Conservation (phyloP, 192 early-diverging fungal species). For the Umbelopsis vinacea region DNA sequence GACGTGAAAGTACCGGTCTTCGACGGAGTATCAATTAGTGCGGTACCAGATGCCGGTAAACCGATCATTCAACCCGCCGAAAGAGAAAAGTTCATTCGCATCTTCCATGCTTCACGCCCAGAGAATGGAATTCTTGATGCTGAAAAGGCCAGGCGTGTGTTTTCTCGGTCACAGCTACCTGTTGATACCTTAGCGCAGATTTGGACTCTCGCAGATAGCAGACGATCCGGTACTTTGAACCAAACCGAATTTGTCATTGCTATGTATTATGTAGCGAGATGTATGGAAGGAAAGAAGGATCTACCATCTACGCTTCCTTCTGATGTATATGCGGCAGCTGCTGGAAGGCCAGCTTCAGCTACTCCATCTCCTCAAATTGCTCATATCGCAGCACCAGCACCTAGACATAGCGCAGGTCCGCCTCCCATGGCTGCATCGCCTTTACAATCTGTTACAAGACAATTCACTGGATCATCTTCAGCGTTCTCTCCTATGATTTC, state of each 20-base stretch:
- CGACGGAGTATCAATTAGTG: constrained; percentile 10
- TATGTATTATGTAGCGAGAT: constrained; percentile 76
- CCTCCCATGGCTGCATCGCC: not conserved
- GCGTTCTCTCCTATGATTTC: constrained; percentile 31
- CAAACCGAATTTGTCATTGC: constrained; percentile 87
- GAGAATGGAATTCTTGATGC: constrained; percentile 25
- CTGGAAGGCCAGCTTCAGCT: constrained; percentile 27
- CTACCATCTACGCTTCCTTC: constrained; percentile 74
- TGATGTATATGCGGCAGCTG: constrained; percentile 53
- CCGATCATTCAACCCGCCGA: constrained; percentile 22
- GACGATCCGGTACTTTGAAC: constrained; percentile 69
- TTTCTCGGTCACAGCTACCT: constrained; percentile 82
- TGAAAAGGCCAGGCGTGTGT: constrained; percentile 72
- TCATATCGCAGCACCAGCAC: not conserved
- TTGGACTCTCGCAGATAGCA: constrained; percentile 87
- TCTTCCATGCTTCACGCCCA: constrained; percentile 34
- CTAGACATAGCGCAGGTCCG: not conserved
- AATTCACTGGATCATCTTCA: constrained; percentile 28
- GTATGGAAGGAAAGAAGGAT: constrained; percentile 6
- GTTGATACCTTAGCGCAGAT: constrained; percentile 77
- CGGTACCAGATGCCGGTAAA: not conserved
- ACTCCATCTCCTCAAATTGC: not conserved
- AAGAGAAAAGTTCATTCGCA: constrained; percentile 32
- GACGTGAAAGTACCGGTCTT: not conserved
- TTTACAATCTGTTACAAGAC: constrained; percentile 23